Evolutionary conservation across 768 basidiomycete genomes (phyloP).

Genomic region (Tulasnella sp.): DNA sequence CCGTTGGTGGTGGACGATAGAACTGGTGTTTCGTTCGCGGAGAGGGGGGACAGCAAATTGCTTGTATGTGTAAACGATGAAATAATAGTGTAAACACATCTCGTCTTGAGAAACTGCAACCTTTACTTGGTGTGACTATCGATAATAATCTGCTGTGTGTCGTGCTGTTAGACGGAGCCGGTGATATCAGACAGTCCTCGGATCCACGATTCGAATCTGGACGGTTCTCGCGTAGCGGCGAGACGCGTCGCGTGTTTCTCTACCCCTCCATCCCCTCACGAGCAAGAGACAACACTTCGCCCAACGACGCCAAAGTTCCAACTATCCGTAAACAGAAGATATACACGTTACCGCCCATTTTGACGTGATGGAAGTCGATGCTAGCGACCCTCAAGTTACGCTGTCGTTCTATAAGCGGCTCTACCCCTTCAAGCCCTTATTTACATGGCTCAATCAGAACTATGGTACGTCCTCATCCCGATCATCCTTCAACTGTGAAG

Average conservation of each 20-base stretch:
- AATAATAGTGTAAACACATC: not conserved
- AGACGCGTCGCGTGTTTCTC: not conserved
- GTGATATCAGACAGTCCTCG: not conserved
- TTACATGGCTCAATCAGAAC: conserved; percentile 92
- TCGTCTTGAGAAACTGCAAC: not conserved
- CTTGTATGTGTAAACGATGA: not conserved
- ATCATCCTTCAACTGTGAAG: not conserved
- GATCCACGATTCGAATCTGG: not conserved
- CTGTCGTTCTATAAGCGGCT: conserved; percentile 79
- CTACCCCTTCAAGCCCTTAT: conserved; percentile 93
- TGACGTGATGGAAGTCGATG: conserved; percentile 31
- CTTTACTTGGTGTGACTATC: too few relatives aligned
- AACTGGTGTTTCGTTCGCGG: not conserved
- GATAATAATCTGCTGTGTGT: not conserved
- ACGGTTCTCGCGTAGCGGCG: not conserved
- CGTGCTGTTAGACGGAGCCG: not conserved
- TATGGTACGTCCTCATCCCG: conserved; percentile 41
- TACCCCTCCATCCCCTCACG: not conserved
- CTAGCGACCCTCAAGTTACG: conserved; percentile 60
- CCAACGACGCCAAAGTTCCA: not conserved
- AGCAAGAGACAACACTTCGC: not conserved
- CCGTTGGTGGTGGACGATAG: conserved; percentile 15
- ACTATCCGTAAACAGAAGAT: too few relatives aligned
- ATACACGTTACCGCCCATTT: too few relatives aligned
- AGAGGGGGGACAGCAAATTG: not conserved